Evolutionary conservation across 2,329 filamentous ascomycete species (phyloP), one percentile per base, ranked within the genome.

Genomic region (Rhynchosporium secalis): DNA sequence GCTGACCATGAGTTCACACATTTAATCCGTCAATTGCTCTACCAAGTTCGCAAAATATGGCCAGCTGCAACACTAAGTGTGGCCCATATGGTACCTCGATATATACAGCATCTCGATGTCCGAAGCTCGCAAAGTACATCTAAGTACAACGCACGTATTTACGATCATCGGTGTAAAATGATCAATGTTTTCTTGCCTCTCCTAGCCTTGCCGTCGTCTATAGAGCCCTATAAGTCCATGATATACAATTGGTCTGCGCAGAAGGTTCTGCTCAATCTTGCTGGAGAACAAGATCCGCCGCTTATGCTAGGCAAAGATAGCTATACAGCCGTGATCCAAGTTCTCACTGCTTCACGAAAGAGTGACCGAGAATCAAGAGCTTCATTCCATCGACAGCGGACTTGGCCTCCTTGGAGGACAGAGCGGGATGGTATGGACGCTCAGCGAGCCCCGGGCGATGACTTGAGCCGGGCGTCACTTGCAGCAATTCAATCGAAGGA

Each of bases 361-460:
- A 82, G 80, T 8, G 70, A 74, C 6, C 74, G 73, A 4, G 86
- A 88, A 72, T 75, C 72, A 13, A 78, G 77, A 40, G 80, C 79
- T 38, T 78, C 81, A 1, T 66, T 73, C 26, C 79, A 83, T 33
- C 78, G 84, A 60, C 75, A 77, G 1, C 77, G 79, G 56, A 79
- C 78, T 1, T 88, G 85, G 86, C 86, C 86, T 9, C 86, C 86
- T 0, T 87, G 86, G 73, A 75, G 83, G 60, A 76, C 78, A 43
- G 78, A 81, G 10, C 79, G 81, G 62, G 82, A 88, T 68, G 85
- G 85, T 1, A 81, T 84, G 64, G 86, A 88, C 70, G 85, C 85
- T 66, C 77, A 75, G 56, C 77, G 79, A 56, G 77, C 78, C 4
- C 76, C 75, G 1, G 78, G 83, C 49, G 82, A 85, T 31, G 81